Evolutionary conservation across 1,284 basidiomycete species (phyloP), one percentile per base, ranked within the genome.

Genomic region (Pseudozyma tsukubaensis): DNA sequence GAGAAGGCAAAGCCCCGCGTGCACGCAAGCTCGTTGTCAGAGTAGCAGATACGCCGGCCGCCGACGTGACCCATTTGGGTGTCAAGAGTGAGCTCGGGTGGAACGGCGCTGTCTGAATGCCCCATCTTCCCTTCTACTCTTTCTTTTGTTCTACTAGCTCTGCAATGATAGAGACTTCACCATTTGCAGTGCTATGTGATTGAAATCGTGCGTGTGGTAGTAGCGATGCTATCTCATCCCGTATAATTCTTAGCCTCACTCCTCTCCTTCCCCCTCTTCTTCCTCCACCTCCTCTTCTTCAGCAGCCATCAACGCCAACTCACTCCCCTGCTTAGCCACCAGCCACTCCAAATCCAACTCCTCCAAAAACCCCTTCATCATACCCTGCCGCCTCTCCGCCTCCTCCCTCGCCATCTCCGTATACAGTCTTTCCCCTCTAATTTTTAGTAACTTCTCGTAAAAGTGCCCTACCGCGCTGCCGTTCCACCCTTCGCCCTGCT

Each of bases 381-480:
- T 86, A 72, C 88, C 85, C 83, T 94, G 93, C 66, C 93, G 86
- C 73, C 88, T 89, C 68, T 88, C 87, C n/a, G 92, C 93, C 80
- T 93, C 86, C 65, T 83, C 79, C 77, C 88, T 90, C 1, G 92
- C 93, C 3, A 87, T 87, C 4, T 86, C 87, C 0, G 93, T 94
- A 86, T 85, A 69, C 18, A 78, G 56, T 19, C 68, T 49, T 4
- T 74, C 62, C 10, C 60, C 75, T 12, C 44, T 47, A 36, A 75
- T 75, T 52, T 64, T 72, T 9, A 60, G 52, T 48, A 71, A 47
- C 48, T 97, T 97, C 76, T 94, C 92, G 74, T 94, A 86, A 79
- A 97, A 97, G 79, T 97, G 94, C 35, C 89, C 89, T 29, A 96
- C 89, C 1, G 92, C 90, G 0, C 89, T 90, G 12, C 85, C 83